phyloP scores from a whole-genome alignment of 2,329 filamentous ascomycete species.

The Cladosporium cucumerinum region DNA sequence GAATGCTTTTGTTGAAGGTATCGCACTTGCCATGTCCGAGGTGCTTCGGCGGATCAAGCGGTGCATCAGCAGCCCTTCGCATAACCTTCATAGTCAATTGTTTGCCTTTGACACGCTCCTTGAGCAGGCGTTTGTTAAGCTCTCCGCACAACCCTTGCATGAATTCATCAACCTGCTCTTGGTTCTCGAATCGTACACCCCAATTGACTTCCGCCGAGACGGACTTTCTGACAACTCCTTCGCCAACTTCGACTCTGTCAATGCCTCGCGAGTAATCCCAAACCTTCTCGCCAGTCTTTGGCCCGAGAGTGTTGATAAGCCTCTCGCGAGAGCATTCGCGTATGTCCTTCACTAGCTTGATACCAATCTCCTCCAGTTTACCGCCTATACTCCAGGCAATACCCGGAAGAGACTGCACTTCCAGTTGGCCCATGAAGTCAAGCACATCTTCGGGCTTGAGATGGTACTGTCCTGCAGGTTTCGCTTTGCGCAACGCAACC shows the following conservation, averaged over 20 bases:
- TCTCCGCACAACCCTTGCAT: constrained; percentile 80
- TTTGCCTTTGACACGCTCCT: constrained; percentile 80
- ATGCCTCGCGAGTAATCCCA: constrained; percentile 89
- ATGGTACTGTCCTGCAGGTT: constrained; percentile 89
- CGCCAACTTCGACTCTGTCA: constrained; percentile 79
- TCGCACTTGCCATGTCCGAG: constrained; percentile 95
- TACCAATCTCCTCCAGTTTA: constrained; percentile 82
- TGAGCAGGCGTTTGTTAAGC: constrained; percentile 72
- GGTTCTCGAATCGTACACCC: constrained; percentile 91
- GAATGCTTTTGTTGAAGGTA: constrained; percentile 81
- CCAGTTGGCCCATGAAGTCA: constrained; percentile 71
- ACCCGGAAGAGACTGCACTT: constrained; percentile 79
- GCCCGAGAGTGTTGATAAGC: constrained; percentile 70
- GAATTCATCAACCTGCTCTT: constrained; percentile 92
- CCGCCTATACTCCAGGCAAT: constrained; percentile 87
- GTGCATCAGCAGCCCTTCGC: constrained; percentile 79
- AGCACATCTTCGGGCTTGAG: constrained; percentile 77
- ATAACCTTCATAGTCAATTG: constrained; percentile 95
- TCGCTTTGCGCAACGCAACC: constrained; percentile 83
- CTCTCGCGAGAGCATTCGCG: constrained; percentile 72
- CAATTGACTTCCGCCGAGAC: constrained; percentile 97
- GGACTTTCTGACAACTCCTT: constrained; percentile 82
- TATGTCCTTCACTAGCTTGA: constrained; percentile 80
- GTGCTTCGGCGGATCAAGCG: constrained; percentile 87
- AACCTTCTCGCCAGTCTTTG: constrained; percentile 87